Percentiles rank a stretch among this genome's conserved stretches.
Evolutionary conservation across 331 rosid genomes (phyloP).

Genomic region (Rhamnella rubrinervis): DNA sequence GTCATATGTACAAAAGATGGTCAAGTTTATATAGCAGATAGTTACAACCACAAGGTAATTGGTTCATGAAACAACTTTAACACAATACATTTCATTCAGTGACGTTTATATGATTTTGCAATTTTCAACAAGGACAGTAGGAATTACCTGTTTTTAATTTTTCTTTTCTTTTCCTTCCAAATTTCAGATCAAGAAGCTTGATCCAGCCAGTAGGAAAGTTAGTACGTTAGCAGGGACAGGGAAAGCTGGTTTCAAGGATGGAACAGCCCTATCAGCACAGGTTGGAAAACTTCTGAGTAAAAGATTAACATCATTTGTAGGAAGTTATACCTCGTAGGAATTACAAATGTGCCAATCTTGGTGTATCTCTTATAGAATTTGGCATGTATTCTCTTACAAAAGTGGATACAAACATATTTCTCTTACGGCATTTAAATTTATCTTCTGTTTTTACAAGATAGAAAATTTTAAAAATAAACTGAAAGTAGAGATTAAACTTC

Average conservation of each 20-base stretch:
- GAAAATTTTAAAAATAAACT: not conserved
- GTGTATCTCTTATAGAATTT: constrained; percentile 7
- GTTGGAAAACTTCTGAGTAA: constrained; percentile 37
- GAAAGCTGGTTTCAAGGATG: constrained; percentile 91
- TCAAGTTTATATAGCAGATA: constrained; percentile 76
- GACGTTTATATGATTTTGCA: not conserved
- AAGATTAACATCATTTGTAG: not conserved
- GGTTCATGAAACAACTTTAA: constrained; percentile 10
- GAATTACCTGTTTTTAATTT: not conserved
- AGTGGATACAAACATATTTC: not conserved
- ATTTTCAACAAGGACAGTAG: not conserved
- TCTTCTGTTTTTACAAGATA: not conserved
- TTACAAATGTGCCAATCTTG: too few relatives aligned
- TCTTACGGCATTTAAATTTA: not conserved
- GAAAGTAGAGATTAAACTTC: constrained; percentile 4
- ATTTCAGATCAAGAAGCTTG: constrained; percentile 84
- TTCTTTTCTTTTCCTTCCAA: constrained; percentile 12
- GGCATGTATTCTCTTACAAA: constrained; percentile 12
- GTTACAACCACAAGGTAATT: constrained; percentile 95
- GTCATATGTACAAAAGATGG: constrained; percentile 70
- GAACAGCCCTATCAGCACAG: constrained; percentile 72
- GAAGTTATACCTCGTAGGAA: too few relatives aligned
- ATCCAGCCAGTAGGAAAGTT: constrained; percentile 75
- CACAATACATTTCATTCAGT: not conserved
- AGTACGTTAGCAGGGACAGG: constrained; percentile 87